Percentiles rank a stretch among this genome's conserved stretches.
phyloP scores from a whole-genome alignment of 306 rosid genomes.

The Sindora glabra region DNA sequence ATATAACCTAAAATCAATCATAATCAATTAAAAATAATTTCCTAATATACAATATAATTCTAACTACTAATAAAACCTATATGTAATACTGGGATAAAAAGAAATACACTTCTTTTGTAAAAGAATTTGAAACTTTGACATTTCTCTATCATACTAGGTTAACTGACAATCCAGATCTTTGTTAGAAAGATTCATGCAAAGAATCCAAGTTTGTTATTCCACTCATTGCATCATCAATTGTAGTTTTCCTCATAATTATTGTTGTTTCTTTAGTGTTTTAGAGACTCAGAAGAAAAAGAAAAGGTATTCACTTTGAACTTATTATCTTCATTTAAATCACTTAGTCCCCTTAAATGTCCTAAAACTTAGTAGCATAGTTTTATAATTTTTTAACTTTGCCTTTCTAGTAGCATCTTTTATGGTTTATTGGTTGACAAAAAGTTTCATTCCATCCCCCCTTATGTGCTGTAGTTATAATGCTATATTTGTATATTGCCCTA shows the following conservation, averaged over 20 bases:
- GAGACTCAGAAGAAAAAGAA: not conserved
- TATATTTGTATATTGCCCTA: too few relatives aligned
- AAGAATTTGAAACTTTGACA: not conserved
- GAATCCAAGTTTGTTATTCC: too few relatives aligned
- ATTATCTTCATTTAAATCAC: not conserved
- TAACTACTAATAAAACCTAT: not conserved
- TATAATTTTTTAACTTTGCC: not conserved
- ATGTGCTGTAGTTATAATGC: too few relatives aligned
- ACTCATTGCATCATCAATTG: constrained; percentile 1
- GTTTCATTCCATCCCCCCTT: too few relatives aligned
- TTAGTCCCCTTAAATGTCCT: not conserved
- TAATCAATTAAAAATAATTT: too few relatives aligned
- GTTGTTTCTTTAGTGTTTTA: not conserved
- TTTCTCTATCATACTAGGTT: not conserved
- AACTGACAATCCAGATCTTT: constrained; percentile 13
- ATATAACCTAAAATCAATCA: too few relatives aligned
- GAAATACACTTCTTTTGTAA: too few relatives aligned
- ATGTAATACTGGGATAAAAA: not conserved
- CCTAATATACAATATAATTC: too few relatives aligned
- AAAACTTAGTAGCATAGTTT: not conserved
- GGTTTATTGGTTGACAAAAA: too few relatives aligned
- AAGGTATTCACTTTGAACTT: not conserved
- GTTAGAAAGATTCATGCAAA: too few relatives aligned
- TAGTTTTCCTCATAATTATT: not conserved
- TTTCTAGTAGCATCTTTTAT: too few relatives aligned